These are phyloP conservation scores for Pneumocystis canis DNA, from an alignment of 1,139 yeast genomes.

Conservation along the genomic window DNA sequence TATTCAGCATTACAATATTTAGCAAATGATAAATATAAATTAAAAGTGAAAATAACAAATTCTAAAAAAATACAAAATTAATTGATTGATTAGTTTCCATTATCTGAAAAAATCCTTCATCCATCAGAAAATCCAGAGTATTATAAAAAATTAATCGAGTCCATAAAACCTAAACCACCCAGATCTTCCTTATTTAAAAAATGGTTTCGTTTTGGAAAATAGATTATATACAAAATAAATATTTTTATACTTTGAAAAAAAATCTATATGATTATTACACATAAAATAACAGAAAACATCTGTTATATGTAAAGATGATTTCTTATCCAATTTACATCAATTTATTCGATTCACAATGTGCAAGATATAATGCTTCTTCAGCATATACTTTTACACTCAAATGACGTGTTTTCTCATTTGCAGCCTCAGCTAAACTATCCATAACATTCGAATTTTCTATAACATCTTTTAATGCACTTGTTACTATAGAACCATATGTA, in stretches of 20 bases:
- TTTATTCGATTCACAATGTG: slow-evolving; percentile 21
- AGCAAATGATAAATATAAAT: slow-evolving; percentile 4
- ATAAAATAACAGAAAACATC: background rate
- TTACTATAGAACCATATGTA: slow-evolving; percentile 35
- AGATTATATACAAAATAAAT: background rate
- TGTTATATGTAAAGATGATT: background rate
- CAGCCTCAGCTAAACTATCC: slow-evolving; percentile 59
- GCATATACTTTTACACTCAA: slow-evolving; percentile 74
- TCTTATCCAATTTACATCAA: slow-evolving; percentile 4
- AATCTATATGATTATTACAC: slow-evolving; percentile 37
- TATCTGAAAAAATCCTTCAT: slow-evolving; percentile 39
- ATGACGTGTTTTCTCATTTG: slow-evolving; percentile 46
- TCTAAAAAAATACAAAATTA: background rate
- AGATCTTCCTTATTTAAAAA: slow-evolving; percentile 9
- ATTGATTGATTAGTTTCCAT: slow-evolving; percentile 10
- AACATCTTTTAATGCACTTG: slow-evolving; percentile 60
- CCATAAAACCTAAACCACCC: slow-evolving; percentile 36
- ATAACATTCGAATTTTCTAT: slow-evolving; percentile 50
- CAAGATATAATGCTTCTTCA: slow-evolving; percentile 84
- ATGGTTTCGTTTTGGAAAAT: background rate
- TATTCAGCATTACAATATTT: background rate
- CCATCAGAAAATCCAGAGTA: slow-evolving; percentile 71
- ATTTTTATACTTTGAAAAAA: slow-evolving; percentile 36
- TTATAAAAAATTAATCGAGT: slow-evolving; percentile 47
- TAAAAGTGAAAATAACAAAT: slow-evolving; percentile 4